Conservation (phyloP, 805 yeast genomes). For the Candida anglica region DNA sequence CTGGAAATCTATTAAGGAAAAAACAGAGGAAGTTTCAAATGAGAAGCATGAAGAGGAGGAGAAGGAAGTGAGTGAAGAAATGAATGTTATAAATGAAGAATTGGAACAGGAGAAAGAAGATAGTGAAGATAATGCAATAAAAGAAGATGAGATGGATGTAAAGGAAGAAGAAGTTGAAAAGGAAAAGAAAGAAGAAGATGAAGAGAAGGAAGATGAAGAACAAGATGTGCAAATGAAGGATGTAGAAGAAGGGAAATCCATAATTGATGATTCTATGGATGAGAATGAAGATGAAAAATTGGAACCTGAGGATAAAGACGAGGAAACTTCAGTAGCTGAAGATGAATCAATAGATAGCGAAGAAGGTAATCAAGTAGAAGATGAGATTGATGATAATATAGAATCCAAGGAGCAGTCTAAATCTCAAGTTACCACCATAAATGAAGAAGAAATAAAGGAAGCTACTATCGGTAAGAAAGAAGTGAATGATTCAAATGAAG, state of each 20-base stretch:
- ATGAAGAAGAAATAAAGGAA: constrained; percentile 6
- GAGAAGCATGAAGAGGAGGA: background rate
- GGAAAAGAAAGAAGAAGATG: background rate
- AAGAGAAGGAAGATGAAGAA: constrained; percentile 2
- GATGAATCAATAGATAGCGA: too few relatives aligned
- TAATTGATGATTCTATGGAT: too few relatives aligned
- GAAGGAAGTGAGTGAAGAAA: constrained; percentile 6
- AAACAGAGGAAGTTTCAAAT: background rate
- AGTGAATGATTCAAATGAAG: constrained; percentile 5
- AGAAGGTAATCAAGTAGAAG: constrained; percentile 1
- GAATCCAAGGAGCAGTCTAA: constrained; percentile 4
- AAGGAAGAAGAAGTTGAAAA: constrained; percentile 6
- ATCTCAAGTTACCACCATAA: constrained; percentile 4
- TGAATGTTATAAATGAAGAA: constrained; percentile 1
- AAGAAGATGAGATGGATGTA: background rate
- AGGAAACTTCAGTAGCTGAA: constrained; percentile 5
- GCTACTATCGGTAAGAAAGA: constrained; percentile 6
- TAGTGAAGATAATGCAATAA: constrained; percentile 1
- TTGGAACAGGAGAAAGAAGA: constrained; percentile 4
- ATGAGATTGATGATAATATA: constrained; percentile 4
- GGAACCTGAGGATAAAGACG: constrained; percentile 6
- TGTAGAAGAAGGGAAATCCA: too few relatives aligned
- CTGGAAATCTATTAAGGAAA: background rate
- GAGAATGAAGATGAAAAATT: constrained; percentile 9
- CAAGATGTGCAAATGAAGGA: constrained; percentile 2